These are phyloP conservation scores for Cucurbita pepo DNA, from an alignment of 306 rosid species.

Conservation along the genomic window DNA sequence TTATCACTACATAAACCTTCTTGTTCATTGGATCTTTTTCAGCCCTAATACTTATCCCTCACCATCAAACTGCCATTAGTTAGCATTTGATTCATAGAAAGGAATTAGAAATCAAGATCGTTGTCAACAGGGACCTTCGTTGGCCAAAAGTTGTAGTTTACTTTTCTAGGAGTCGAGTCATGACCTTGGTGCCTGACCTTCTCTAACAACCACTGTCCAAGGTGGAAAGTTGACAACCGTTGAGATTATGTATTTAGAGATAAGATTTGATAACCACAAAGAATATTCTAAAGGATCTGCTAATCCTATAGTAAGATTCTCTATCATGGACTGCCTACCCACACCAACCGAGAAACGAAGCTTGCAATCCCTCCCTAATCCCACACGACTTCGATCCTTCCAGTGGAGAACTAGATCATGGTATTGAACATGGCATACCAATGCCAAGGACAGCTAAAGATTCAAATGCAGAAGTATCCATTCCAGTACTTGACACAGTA, in stretches of 20 bases:
- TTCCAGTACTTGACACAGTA: not conserved
- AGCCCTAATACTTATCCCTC: not conserved
- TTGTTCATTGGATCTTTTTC: not conserved
- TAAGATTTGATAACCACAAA: not conserved
- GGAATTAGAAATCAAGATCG: not conserved
- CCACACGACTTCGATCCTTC: not conserved
- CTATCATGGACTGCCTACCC: not conserved
- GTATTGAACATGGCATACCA: not conserved
- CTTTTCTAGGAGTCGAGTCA: not conserved
- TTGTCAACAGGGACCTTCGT: not conserved
- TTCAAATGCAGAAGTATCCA: not conserved
- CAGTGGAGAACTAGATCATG: not conserved
- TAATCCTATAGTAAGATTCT: not conserved
- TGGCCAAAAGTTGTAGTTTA: not conserved
- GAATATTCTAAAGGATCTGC: not conserved
- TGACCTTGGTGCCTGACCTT: not conserved
- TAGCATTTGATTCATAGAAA: not conserved
- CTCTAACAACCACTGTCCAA: not conserved
- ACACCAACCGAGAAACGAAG: not conserved
- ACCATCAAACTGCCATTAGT: not conserved
- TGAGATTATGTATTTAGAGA: not conserved
- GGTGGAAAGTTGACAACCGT: conserved; percentile 3
- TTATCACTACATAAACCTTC: not conserved
- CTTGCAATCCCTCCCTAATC: not conserved
- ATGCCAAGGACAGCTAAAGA: not conserved